These are phyloP conservation scores for Oryza glaberrima DNA, from an alignment of 176 grass and related monocot species.

Conservation along the genomic window DNA sequence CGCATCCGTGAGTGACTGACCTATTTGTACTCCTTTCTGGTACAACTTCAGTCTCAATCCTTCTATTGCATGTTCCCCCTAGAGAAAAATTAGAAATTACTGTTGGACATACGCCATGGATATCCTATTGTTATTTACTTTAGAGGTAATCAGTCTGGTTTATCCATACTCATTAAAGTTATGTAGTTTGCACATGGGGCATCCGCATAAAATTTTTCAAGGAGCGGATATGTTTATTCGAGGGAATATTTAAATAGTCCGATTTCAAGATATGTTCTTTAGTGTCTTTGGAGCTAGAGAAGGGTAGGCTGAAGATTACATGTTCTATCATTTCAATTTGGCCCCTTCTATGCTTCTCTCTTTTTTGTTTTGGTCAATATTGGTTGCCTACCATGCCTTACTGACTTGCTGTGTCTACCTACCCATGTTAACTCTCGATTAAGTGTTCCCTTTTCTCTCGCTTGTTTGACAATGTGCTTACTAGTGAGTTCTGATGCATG, in stretches of 20 bases:
- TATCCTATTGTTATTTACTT: background rate
- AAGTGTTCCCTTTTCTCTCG: background rate
- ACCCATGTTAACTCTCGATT: background rate
- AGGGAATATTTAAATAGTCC: background rate
- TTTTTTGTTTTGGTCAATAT: constrained; percentile 11
- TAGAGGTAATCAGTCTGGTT: background rate
- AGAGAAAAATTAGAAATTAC: background rate
- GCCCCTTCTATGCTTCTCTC: background rate
- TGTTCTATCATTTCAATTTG: constrained; percentile 1
- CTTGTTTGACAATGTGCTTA: constrained; percentile 24
- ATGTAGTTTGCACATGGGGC: background rate
- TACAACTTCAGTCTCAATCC: background rate
- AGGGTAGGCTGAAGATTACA: background rate
- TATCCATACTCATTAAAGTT: background rate
- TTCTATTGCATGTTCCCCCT: background rate
- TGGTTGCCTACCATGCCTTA: background rate
- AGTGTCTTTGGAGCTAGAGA: background rate
- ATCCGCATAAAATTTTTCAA: background rate
- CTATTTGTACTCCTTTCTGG: constrained; percentile 2
- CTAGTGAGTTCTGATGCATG: constrained; percentile 20
- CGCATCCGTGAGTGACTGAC: background rate
- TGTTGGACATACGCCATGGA: background rate
- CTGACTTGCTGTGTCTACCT: background rate
- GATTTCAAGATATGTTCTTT: background rate
- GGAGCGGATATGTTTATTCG: background rate